Base-by-base conservation (phyloP, 768 basidiomycete genomes). In the Macrocybe gigantea region DNA sequence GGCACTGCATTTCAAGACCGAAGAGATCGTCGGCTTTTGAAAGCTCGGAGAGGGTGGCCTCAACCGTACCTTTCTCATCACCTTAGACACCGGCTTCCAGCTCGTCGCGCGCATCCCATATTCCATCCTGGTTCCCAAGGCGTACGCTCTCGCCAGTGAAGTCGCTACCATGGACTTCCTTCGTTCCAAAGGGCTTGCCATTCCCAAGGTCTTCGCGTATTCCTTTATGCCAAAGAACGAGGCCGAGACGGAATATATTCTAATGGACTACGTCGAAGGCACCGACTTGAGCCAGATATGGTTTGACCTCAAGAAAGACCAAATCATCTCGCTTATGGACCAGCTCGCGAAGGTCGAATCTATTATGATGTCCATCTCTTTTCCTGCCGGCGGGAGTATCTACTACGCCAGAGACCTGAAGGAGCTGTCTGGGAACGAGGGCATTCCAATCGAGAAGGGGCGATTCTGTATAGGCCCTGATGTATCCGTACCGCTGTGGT, bases 341-440 rank as follows among this genome's bases (percentile, higher is more conserved):
- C 73, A 79, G 53, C 62, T 79, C 58, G 64, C 55, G 59, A 22
- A 77, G 52, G 63, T 80, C 55, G 75, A 79, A 60, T 66, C 71
- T 0, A 45, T 52, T 6, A 73, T 77, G 66, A 76, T 75, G 75
- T 70, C 68, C n/a, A 62, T 70, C 33, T 0, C 65, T 50, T 77
- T 77, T 53, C 75, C 73, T 13, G 74, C 72, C 62, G 71, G 74
- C 42, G 73, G 76, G 64, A 74, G 74, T 64, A 64, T 78, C 0
- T 78, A 77, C 63, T 78, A 65, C 45, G 38, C 66, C 8, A 6
- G 69, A 9, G 77, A 79, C 65, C 48, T 78, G 61, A 61, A 69
- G 60, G 71, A 70, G 48, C 55, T 65, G 13, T 56, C 64, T 8
- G 57, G 56, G 60, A 58, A 48, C 49, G 37, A 52, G 51, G 70